Evolutionary conservation across 305 asterid species (phyloP), one percentile per base, ranked within the genome.

Genomic region (Fraxinus xanthoxyloides): DNA sequence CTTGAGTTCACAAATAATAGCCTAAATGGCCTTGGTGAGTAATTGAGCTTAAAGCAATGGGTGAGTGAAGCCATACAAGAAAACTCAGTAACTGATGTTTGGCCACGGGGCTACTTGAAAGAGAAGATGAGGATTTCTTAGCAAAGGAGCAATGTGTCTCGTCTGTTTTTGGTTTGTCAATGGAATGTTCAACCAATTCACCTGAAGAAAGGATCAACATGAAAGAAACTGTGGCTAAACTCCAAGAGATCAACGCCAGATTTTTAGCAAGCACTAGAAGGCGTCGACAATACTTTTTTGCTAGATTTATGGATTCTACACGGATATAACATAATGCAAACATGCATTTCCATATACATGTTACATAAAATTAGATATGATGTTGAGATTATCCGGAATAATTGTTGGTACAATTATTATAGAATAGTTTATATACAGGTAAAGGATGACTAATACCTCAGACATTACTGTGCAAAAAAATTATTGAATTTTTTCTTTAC

Each of bases 31-130:
- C n/a, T n/a, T n/a, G 26, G 7, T 0, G 91, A 5, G 2, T 80
- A 78, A 40, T 81, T 85, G 87, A 83, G 88, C 85, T 80, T 89
- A 17, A 80, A 79, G 61, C 67, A 56, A 9, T 86, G 89, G 89
- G 91, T 85, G 23, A 6, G n/a, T 0, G 32, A 73, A 76, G 84
- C 79, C 6, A 17, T 86, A 63, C 80, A 82, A 54, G 75, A 70
- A 28, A 83, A 88, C n/a, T 24, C 21, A 5, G 5, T 72, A 21
- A 72, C 7, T 5, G 80, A 87, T 56, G 63, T 84, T 8, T 83
- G 15, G 88, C 40, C 2, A 26, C 79, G 1, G 72, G 79, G 40
- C 74, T 87, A 83, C 23, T 89, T 10, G 43, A 72, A 6, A 26
- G 28, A 28, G 83, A 46, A 30, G 84, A 86, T 38, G 54, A 36